Conservation (phyloP, 176 grass and related monocot species). For the Coix lacrymajobi region DNA sequence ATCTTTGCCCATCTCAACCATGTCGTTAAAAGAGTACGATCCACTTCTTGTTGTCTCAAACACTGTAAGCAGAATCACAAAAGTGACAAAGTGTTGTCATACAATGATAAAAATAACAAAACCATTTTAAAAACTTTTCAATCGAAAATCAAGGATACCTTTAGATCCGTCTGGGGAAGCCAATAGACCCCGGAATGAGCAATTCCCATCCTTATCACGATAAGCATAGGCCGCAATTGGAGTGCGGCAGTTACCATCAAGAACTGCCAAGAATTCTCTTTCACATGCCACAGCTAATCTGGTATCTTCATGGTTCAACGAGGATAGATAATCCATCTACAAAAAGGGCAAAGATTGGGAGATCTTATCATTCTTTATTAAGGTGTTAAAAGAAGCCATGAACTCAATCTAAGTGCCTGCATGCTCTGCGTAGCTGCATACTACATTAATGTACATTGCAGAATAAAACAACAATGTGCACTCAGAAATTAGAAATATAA, state of each 20-base stretch:
- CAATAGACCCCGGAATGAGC: constrained; percentile 80
- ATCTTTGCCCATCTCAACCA: constrained; percentile 91
- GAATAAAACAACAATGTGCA: constrained; percentile 4
- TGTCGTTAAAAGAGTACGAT: constrained; percentile 56
- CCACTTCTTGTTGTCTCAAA: constrained; percentile 86
- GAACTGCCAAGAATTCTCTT: constrained; percentile 82
- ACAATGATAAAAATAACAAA: background rate
- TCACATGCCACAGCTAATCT: constrained; percentile 95
- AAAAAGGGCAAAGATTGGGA: background rate
- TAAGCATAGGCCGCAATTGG: constrained; percentile 88
- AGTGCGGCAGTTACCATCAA: constrained; percentile 93
- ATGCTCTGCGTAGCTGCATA: background rate
- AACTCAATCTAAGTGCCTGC: background rate
- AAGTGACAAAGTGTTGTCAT: background rate
- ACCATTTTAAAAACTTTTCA: background rate
- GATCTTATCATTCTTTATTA: background rate
- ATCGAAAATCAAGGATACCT: constrained; percentile 38
- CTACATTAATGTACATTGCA: background rate
- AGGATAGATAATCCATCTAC: constrained; percentile 79
- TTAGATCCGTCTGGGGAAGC: constrained; percentile 80
- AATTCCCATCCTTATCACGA: constrained; percentile 65
- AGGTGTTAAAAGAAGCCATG: background rate
- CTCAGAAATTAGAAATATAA: background rate
- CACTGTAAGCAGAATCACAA: constrained; percentile 33
- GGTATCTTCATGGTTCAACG: constrained; percentile 89